Conservation (phyloP, 2,329 filamentous ascomycete species). For the Triangularia setosa region DNA sequence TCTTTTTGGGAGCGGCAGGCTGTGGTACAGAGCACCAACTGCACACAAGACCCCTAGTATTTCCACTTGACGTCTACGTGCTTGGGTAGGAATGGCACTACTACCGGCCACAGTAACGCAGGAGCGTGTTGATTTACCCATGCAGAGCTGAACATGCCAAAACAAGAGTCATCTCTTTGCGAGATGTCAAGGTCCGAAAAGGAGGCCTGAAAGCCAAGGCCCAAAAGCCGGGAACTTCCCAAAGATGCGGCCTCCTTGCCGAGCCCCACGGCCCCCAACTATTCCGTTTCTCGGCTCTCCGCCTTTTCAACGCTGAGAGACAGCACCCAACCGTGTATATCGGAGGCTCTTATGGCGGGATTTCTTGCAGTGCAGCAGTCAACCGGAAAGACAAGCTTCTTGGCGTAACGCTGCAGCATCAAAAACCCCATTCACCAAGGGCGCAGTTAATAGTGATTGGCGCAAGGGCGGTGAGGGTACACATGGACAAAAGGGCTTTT, state of each 20-base stretch:
- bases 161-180: not conserved
- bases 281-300: not conserved
- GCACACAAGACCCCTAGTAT: not conserved
- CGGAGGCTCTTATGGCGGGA: not conserved
- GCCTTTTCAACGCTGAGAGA: not conserved
- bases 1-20: not conserved
- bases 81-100: not conserved
- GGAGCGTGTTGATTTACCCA: not conserved
- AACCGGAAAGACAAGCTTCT: not conserved
- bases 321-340: not conserved
- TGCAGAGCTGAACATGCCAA: not conserved
- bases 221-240: not conserved
- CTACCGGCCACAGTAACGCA: not conserved
- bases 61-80: not conserved
- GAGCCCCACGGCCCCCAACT: slow-evolving; percentile 6
- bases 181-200: not conserved
- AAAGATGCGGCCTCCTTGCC: slow-evolving; percentile 4
- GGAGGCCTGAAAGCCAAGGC: not conserved
- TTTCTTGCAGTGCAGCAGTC: not conserved
- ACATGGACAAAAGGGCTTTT: not conserved
- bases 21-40: not conserved
- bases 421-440: not conserved
- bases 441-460: not conserved
- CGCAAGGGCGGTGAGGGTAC: not conserved
- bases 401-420: not conserved